phyloP scores from a whole-genome alignment of 345 rosid species.

The Stellera chamaejasme region DNA sequence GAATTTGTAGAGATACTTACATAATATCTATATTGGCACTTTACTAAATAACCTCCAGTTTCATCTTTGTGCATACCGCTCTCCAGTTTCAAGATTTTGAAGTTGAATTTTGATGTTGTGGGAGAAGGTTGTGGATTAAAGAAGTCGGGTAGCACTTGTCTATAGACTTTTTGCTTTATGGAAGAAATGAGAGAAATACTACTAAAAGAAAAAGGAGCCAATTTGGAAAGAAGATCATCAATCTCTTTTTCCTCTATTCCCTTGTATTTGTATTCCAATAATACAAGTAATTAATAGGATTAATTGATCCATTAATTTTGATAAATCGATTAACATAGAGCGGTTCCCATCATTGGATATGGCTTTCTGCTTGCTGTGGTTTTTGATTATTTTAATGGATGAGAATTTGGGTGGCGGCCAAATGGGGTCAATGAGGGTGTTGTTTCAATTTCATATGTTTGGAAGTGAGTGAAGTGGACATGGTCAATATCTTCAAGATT shows the following conservation, averaged over 20 bases:
- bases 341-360: not conserved
- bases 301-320: too few relatives aligned
- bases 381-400: not conserved
- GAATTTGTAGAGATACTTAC: constrained; percentile 27
- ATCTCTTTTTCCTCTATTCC: too few relatives aligned
- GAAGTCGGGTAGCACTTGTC: too few relatives aligned
- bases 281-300: too few relatives aligned
- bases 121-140: too few relatives aligned
- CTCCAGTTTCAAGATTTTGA: too few relatives aligned
- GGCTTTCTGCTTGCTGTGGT: not conserved
- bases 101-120: not conserved
- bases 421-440: constrained; percentile 18
- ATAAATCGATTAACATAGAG: too few relatives aligned
- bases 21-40: not conserved
- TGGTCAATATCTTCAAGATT: constrained; percentile 19
- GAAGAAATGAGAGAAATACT: not conserved
- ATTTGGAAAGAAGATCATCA: not conserved
- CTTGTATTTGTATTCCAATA: too few relatives aligned
- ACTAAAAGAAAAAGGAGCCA: not conserved
- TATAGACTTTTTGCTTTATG: not conserved
- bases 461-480: constrained; percentile 21
- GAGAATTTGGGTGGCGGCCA: not conserved
- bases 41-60: constrained; percentile 17
- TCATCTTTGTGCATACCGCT: constrained; percentile 16
- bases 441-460: constrained; percentile 10